These are phyloP conservation scores for Nakataea oryzae DNA, from an alignment of 2,329 filamentous ascomycete genomes.

Conservation along the genomic window DNA sequence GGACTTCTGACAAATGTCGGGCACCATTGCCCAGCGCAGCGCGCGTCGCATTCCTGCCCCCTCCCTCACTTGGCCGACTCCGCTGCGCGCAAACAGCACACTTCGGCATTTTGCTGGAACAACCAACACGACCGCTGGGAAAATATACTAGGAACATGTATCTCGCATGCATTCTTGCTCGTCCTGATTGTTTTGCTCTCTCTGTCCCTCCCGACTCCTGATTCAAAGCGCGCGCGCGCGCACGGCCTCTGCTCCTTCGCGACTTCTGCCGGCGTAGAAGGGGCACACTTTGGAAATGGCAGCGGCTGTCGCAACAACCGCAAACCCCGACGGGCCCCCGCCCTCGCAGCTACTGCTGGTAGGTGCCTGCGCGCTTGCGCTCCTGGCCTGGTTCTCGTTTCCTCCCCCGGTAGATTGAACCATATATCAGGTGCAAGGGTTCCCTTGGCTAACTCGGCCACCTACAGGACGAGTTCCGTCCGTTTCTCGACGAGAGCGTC, in stretches of 20 bases:
- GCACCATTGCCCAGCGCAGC: no score
- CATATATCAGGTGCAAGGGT: no score
- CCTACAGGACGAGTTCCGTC: slow-evolving; percentile 57
- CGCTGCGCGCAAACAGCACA: neutral
- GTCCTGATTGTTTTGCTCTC: neutral
- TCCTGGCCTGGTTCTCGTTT: neutral
- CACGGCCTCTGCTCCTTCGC: neutral
- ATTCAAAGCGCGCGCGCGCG: neutral
- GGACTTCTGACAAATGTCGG: no score
- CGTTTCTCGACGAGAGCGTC: slow-evolving; percentile 66
- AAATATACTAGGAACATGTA: neutral
- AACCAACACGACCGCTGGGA: neutral
- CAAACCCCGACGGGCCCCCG: neutral
- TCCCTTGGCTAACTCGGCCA: neutral
- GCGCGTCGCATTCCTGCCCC: no score
- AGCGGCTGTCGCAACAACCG: neutral
- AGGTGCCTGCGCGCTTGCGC: neutral
- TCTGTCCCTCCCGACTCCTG: neutral
- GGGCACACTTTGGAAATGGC: neutral
- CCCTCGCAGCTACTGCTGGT: neutral
- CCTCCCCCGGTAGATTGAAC: no score
- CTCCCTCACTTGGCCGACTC: neutral
- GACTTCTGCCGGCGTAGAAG: neutral
- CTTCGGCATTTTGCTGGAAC: neutral
- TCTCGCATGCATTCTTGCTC: neutral